Percentiles rank a stretch among this genome's conserved stretches.
Conservation (phyloP, 306 rosid genomes). For the Pterocarpus santalinus region DNA sequence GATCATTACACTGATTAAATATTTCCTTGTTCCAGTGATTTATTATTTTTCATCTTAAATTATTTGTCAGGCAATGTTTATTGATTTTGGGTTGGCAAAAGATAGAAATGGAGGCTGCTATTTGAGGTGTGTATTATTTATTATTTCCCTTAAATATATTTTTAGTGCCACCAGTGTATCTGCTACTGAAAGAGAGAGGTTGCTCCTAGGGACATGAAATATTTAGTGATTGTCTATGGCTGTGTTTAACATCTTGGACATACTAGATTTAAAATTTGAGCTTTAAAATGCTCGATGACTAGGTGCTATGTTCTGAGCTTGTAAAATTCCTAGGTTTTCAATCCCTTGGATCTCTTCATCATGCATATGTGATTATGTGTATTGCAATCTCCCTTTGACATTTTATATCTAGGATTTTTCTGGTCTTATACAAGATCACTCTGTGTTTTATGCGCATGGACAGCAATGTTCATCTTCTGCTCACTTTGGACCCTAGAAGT, state of each 20-base stretch:
- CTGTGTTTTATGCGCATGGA: neutral
- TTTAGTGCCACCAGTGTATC: constrained; percentile 20
- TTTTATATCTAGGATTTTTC: neutral
- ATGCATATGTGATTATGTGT: neutral
- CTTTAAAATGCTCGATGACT: constrained; percentile 12
- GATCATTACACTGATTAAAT: constrained; percentile 20
- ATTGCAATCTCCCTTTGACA: neutral
- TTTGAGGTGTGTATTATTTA: constrained; percentile 67
- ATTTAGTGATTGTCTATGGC: constrained; percentile 21
- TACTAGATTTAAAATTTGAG: neutral
- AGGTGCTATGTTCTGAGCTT: neutral
- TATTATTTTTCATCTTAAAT: neutral
- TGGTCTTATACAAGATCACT: neutral
- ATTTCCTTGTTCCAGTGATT: neutral
- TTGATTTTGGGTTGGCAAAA: constrained; percentile 95
- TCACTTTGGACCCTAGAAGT: neutral
- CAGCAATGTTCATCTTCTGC: neutral
- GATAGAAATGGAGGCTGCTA: constrained; percentile 94
- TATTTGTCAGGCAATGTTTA: constrained; percentile 87
- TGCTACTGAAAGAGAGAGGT: constrained; percentile 36
- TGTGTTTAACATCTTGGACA: constrained; percentile 33
- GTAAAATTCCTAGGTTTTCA: constrained; percentile 19
- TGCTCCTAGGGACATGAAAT: constrained; percentile 23
- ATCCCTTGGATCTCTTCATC: neutral
- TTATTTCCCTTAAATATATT: neutral